Evolutionary conservation across 2,329 filamentous ascomycete genomes (phyloP), one percentile per base, ranked within the genome.

Genomic region (Colletotrichum lindemuthianum): DNA sequence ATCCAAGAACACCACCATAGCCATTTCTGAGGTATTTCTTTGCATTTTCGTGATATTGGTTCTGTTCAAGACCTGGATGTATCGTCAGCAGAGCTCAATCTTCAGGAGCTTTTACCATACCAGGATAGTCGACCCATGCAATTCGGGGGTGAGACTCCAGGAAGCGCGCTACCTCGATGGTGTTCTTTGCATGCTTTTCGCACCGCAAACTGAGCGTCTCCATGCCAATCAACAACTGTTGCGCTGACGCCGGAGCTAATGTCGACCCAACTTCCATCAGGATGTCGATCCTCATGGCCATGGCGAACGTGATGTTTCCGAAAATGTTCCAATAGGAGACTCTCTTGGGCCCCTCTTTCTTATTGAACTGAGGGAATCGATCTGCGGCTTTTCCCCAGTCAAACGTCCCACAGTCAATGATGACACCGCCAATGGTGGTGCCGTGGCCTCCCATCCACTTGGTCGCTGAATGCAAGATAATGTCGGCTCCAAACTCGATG

Each of bases 391-490:
- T 55, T 3, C 57, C 48, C 89, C 90, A 92, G 78, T 91, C 86
- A 70, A 92, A 92, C 69, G 89, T 90, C 54, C 89, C 89, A 63
- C 86, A 84, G 75, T 91, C 89, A 56, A 92, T 81, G 13, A 91
- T 82, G 16, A 91, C 82, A 59, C 89, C 89, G 43, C 83, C 89
- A 70, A 91, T 88, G 13, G 89, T 91, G 32, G 89, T 90, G 41
- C 90, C 89, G 72, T 92, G 89, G 32, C 89, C 89, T 52, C 90
- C 89, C 63, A 92, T 91, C 90, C 89, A 92, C 73, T 91, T 91
- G 2, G 88, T 91, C 11, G 87, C 88, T 40, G 86, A 89, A 77
- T 91, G 88, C 15, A 90, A 87, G 54, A 92, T 85, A 59, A 92
- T 91, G 69, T 92, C 89, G 57, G 87, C 89, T 66, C 89, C 89